Percentiles rank a stretch among this genome's conserved stretches.
Conservation (phyloP, 1,139 yeast genomes). For the Suhomyces panamericanus region DNA sequence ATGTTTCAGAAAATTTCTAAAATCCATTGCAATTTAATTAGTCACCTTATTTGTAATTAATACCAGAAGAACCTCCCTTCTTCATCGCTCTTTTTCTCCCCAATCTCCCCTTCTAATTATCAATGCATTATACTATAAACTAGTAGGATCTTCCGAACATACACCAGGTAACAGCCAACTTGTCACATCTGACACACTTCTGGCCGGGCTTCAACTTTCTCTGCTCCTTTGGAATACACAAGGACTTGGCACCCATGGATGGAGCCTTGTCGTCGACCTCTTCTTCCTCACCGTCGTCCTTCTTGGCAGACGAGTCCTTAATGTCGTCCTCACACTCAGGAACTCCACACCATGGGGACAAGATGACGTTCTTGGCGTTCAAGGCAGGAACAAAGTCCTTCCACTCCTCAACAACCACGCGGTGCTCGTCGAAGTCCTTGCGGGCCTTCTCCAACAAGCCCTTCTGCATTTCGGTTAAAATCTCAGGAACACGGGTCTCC, state of each 20-base stretch:
- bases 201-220: slow-evolving; percentile 76
- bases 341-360: slow-evolving; percentile 97
- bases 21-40: too few species aligned
- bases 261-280: slow-evolving; percentile 96
- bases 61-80: background rate
- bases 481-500: slow-evolving; percentile 66
- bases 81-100: background rate
- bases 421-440: slow-evolving; percentile 76
- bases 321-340: slow-evolving; percentile 95
- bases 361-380: slow-evolving; percentile 84
- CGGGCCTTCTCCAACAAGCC: slow-evolving; percentile 80
- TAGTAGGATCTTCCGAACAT: slow-evolving; percentile 96
- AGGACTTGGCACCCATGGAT: slow-evolving; percentile 98
- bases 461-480: slow-evolving; percentile 77
- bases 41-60: too few species aligned
- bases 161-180: slow-evolving; percentile 74
- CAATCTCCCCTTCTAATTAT: background rate
- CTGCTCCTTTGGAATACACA: slow-evolving; percentile 95
- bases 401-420: slow-evolving; percentile 80
- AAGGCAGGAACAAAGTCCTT: slow-evolving; percentile 90
- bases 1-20: too few species aligned
- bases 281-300: slow-evolving; percentile 76
- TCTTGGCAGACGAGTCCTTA: slow-evolving; percentile 87
- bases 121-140: slow-evolving; percentile 5
- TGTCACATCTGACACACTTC: slow-evolving; percentile 84